Conservation (phyloP, 2,329 filamentous ascomycete genomes). For the Hypoxylon rubiginosum region DNA sequence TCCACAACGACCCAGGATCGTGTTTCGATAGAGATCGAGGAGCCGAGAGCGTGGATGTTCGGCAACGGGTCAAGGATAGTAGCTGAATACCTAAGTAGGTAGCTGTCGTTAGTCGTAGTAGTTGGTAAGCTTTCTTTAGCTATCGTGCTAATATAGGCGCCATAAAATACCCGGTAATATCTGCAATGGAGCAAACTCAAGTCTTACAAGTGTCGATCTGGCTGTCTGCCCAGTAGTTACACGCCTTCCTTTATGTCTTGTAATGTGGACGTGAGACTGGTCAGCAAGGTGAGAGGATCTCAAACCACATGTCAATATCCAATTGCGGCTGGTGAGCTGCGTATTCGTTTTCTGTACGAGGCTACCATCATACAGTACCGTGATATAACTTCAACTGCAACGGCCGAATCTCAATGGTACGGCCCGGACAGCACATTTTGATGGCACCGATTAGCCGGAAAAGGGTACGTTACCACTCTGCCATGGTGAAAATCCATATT, state of each 20-base stretch:
- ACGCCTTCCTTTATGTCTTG: not conserved
- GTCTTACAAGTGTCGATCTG: slow-evolving; percentile 10
- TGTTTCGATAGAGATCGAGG: slow-evolving; percentile 28
- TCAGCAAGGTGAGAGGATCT: not conserved
- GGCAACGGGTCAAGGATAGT: slow-evolving; percentile 27
- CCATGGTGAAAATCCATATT: slow-evolving; percentile 3
- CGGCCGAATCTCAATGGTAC: not conserved
- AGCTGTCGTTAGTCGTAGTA: slow-evolving; percentile 24
- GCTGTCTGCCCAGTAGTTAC: not conserved
- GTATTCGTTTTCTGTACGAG: not conserved
- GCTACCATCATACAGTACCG: not conserved
- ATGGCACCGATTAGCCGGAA: not conserved
- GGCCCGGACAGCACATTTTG: not conserved
- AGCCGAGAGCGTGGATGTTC: slow-evolving; percentile 8
- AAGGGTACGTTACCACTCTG: slow-evolving; percentile 10
- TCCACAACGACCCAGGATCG: slow-evolving; percentile 26
- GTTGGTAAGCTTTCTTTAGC: slow-evolving; percentile 15
- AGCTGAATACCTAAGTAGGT: too few species aligned
- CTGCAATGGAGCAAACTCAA: slow-evolving; percentile 35
- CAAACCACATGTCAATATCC: not conserved
- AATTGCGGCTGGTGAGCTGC: not conserved
- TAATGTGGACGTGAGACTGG: not conserved
- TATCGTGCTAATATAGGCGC: slow-evolving; percentile 10
- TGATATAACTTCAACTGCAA: not conserved
- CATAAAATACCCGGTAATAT: slow-evolving; percentile 13